Evolutionary conservation across 1,139 yeast species (phyloP), one percentile per base, ranked within the genome.

Genomic region (Debaryomyces robertsiae): DNA sequence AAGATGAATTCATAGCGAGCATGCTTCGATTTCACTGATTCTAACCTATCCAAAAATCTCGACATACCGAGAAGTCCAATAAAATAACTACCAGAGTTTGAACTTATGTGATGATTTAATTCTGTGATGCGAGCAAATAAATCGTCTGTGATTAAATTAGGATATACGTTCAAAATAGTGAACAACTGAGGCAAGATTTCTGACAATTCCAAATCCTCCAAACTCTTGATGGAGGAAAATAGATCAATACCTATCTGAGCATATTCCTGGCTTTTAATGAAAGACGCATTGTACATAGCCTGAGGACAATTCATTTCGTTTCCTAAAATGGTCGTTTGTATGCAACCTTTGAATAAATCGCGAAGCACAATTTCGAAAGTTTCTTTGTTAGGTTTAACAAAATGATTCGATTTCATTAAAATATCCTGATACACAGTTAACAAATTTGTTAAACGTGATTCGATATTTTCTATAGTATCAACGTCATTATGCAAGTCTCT

Each of bases 391-490:
- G 93, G 93, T 52, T 78, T 81, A 30, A 80, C 46, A 14, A 17
- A 16, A 41, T 63, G 67, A 44, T 40, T 36, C 7, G 39, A 25
- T 2, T 46, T 36, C 9, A 47, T 37, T 18, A 84, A 67, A 52
- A 83, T 62, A 53, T 83, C 90, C 41, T 84, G 86, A 56, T 84
- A 84, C 29, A 83, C 79, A 11, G 81, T 82, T 46, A 84, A 63
- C 45, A 84, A 57, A 40, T 73, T 78, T 3, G 87, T 83, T 52
- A 84, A 67, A 51, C 63, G 63, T 17, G 56, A 49, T 47, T 73
- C 78, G 11, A 67, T 60, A 14, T 63, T 60, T 23, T 54, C 60
- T 5, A 66, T 41, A 3, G 53, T 42, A 2, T 36, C 16, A 9
- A 57, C 60, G 22, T 34, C 40, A 24, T 42, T 45, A 43, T 70